phyloP scores from a whole-genome alignment of 495 filamentous ascomycete genomes.

The Cudoniella acicularis region DNA sequence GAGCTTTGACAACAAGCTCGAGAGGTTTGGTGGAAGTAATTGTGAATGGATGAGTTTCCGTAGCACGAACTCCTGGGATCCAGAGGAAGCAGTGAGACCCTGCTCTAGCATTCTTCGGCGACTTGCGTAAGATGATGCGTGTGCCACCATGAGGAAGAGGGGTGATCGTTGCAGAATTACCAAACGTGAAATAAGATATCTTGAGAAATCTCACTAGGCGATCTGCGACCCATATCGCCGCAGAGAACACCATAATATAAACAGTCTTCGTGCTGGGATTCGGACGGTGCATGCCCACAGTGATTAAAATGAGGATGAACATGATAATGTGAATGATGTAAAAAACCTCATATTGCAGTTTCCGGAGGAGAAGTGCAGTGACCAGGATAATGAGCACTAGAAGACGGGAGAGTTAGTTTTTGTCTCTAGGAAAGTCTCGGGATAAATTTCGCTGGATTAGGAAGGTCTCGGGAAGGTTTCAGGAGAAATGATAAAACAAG shows the following conservation, averaged over 20 bases:
- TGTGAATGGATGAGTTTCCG: slow-evolving; percentile 61
- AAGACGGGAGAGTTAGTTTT: too few species aligned
- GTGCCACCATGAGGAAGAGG: slow-evolving; percentile 54
- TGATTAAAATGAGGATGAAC: slow-evolving; percentile 47
- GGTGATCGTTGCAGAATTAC: slow-evolving; percentile 50
- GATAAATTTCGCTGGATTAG: too few species aligned
- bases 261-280: slow-evolving; percentile 32
- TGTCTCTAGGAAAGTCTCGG: too few species aligned
- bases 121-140: slow-evolving; percentile 48
- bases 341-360: slow-evolving; percentile 55
- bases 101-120: slow-evolving; percentile 37
- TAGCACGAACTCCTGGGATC: slow-evolving; percentile 51
- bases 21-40: slow-evolving; percentile 43
- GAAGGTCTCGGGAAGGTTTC: too few species aligned
- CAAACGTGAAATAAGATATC: slow-evolving; percentile 44
- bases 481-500: too few species aligned
- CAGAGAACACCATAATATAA: slow-evolving; percentile 41
- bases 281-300: slow-evolving; percentile 50
- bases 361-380: slow-evolving; percentile 30
- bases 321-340: slow-evolving; percentile 51
- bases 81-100: slow-evolving; percentile 59
- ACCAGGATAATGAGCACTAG: slow-evolving; percentile 39
- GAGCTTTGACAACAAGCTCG: slow-evolving; percentile 53
- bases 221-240: slow-evolving; percentile 47
- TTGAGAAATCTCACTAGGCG: slow-evolving; percentile 46